Evolutionary conservation across 1,284 basidiomycete genomes (phyloP).

Genomic region (Melampsora larici-populina): DNA sequence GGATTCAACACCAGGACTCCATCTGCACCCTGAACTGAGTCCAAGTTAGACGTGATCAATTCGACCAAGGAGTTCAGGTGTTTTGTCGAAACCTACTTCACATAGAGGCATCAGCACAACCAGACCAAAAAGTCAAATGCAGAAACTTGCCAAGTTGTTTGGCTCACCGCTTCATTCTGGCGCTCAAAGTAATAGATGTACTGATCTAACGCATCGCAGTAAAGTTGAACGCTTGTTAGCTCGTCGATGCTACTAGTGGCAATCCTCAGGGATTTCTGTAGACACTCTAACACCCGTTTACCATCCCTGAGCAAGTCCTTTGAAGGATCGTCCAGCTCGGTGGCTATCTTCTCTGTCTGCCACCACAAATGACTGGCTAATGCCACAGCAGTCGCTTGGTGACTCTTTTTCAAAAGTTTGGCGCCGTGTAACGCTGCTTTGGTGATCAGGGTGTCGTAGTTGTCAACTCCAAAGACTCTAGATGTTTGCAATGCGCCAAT

Average conservation of each 20-base stretch:
- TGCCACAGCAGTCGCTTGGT: conserved; percentile 89
- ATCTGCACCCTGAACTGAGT: conserved; percentile 75
- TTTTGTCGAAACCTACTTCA: conserved; percentile 73
- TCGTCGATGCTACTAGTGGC: conserved; percentile 91
- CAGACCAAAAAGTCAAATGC: not conserved
- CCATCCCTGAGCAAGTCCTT: conserved; percentile 63
- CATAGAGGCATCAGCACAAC: conserved; percentile 7
- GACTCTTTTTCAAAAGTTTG: conserved; percentile 89
- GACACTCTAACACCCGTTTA: conserved; percentile 88
- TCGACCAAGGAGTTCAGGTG: conserved; percentile 91
- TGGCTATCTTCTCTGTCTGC: conserved; percentile 66
- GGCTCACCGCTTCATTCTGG: conserved; percentile 72
- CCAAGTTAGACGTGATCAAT: conserved; percentile 83
- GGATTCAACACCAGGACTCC: conserved; percentile 69
- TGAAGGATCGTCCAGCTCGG: conserved; percentile 51
- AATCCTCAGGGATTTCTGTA: conserved; percentile 88
- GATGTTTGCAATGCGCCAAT: conserved; percentile 80
- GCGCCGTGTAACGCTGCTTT: conserved; percentile 92
- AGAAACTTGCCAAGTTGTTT: not conserved
- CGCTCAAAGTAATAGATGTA: conserved; percentile 92
- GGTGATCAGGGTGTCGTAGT: conserved; percentile 91
- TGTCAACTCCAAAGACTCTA: conserved; percentile 79
- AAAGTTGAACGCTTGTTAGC: conserved; percentile 86
- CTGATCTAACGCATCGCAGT: conserved; percentile 86
- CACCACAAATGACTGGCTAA: conserved; percentile 94